Evolutionary conservation across 129 eudicot species (phyloP).

Genomic region (Pseudognaphalium luteoalbum): DNA sequence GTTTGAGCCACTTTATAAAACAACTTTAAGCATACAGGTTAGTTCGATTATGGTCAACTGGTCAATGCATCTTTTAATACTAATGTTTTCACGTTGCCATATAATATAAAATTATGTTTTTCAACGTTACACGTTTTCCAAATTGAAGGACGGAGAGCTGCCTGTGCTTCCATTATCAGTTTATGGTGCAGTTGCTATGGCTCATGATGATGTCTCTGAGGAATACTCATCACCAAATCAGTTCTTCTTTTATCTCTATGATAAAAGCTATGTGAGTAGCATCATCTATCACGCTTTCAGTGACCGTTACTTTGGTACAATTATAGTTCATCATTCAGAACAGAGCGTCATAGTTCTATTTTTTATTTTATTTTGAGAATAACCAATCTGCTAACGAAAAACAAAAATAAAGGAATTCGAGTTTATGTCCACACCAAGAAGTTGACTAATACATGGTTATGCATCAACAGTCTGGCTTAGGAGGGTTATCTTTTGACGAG

Average conservation of each 20-base stretch:
- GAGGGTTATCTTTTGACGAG: slow-evolving; percentile 98
- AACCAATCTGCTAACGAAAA: background rate
- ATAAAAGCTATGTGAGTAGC: slow-evolving; percentile 88
- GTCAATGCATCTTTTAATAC: background rate
- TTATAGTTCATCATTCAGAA: background rate
- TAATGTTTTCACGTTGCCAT: background rate
- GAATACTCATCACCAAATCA: slow-evolving; percentile 94
- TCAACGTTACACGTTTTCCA: background rate
- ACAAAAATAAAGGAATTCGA: background rate
- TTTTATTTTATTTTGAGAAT: background rate
- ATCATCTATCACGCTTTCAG: background rate
- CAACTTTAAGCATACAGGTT: slow-evolving; percentile 93
- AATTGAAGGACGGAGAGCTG: slow-evolving; percentile 84
- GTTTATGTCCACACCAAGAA: background rate
- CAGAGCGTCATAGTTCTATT: background rate
- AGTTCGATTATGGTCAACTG: slow-evolving; percentile 17
- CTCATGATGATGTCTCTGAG: slow-evolving; percentile 84
- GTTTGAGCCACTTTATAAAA: slow-evolving; percentile 96
- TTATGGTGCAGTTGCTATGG: slow-evolving; percentile 96
- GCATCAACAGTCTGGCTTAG: slow-evolving; percentile 86
- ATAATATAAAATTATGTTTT: background rate
- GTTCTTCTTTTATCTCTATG: slow-evolving; percentile 96
- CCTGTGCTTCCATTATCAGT: slow-evolving; percentile 98
- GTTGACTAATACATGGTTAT: slow-evolving; percentile 26
- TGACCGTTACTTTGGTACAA: background rate